Evolutionary conservation across 2,329 filamentous ascomycete species (phyloP), one percentile per base, ranked within the genome.

Genomic region (Podosphaera leucotricha): DNA sequence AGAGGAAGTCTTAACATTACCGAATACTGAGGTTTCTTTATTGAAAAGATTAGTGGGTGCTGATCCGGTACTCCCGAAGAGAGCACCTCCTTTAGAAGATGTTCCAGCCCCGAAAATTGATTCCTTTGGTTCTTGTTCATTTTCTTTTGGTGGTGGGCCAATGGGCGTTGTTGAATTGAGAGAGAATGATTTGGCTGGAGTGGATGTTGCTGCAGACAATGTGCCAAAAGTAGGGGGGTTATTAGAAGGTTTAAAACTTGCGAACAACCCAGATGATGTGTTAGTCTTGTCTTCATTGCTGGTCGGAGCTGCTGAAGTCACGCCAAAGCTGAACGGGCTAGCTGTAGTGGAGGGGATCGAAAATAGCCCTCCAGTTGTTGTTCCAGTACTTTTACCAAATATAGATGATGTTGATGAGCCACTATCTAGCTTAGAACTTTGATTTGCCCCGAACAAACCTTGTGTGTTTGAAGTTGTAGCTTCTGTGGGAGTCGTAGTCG

Each of bases 131-230:
- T 49, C 48, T 22, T 45, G 45, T 26, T 24, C 30, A 42, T 46
- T 49, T 38, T 50, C 52, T 44, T 52, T 46, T 35, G 56, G 56
- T 35, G 55, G 55, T 37, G 53, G 54, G 16, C 57, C 57, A 38
- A 55, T 55, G 28, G 57, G 57, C n/a, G 57, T 59, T 18, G 54
- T 57, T 18, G 54, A 56, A 22, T 37, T 49, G 36, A 48, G 50
- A 28, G 47, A 48, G 15, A 49, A 39, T 41, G 48, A 44, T 36
- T 49, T 49, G 8, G 50, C 52, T 43, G 54, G 55, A 43, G 55
- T 57, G 4, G 50, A 54, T 38, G 52, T 52, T 19, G 52, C 53
- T 24, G 52, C 35, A 40, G 51, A 48, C 30, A 55, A 46, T 38
- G 43, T 20, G 3, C 52, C 49, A 44, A 55, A 54, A 5, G 52